Evolutionary conservation across 495 filamentous ascomycete species (phyloP).

Genomic region (Aspergillus ostianus): DNA sequence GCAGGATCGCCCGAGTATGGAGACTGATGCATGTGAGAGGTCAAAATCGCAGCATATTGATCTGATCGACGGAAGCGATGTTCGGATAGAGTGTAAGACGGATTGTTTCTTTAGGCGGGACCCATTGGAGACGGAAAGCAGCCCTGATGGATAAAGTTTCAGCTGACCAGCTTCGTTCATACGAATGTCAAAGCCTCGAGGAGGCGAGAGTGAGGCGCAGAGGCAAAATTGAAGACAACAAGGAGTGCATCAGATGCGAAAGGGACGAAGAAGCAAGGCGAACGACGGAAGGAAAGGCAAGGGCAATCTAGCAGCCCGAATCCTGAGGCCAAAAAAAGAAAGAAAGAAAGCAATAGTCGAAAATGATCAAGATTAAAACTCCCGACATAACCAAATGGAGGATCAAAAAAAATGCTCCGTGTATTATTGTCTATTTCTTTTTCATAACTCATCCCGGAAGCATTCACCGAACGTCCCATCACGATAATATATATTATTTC

Average conservation of each 20-base stretch:
- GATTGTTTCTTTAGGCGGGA: not conserved
- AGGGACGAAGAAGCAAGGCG: conserved; percentile 3
- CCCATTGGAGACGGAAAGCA: not conserved
- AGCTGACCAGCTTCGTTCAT: not conserved
- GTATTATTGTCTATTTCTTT: conserved; percentile 47
- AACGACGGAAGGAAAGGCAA: not conserved
- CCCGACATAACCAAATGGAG: conserved; percentile 7
- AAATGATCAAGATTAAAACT: not conserved
- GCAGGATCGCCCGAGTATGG: conserved; percentile 2
- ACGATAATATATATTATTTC: conserved; percentile 19
- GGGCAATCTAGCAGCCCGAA: not conserved
- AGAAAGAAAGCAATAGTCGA: not conserved
- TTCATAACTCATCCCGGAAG: conserved; percentile 45
- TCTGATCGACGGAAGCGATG: not conserved
- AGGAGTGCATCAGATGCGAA: conserved; percentile 1
- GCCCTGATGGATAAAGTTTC: not conserved
- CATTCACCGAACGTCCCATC: conserved; percentile 12
- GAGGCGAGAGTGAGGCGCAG: conserved; percentile 16
- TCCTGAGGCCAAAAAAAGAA: not conserved
- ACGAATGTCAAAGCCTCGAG: conserved; percentile 5
- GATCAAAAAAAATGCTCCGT: conserved; percentile 22
- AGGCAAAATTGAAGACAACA: not conserved
- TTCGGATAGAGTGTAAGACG: not conserved
- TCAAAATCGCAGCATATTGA: not conserved
- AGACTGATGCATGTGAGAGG: not conserved